Conservation (phyloP, 179 eudicot species). For the Camellia oleifera region DNA sequence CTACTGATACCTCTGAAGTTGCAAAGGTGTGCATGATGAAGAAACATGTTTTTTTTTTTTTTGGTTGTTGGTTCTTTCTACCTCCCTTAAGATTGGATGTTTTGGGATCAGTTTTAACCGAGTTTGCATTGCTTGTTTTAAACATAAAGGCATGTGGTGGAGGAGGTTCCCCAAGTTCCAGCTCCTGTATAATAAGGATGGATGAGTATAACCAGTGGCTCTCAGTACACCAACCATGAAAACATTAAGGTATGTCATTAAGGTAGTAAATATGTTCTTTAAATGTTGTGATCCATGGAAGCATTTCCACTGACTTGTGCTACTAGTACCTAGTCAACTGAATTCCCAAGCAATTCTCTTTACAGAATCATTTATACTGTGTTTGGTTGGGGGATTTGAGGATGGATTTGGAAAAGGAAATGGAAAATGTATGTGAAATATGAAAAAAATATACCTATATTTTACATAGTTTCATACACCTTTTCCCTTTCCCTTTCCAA, state of each 20-base stretch:
- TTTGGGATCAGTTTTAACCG: neutral
- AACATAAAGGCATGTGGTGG: constrained; percentile 86
- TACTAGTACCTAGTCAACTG: too few relatives aligned
- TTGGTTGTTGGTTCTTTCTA: neutral
- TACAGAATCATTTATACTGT: too few relatives aligned
- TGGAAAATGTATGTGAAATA: too few relatives aligned
- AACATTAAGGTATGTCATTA: constrained; percentile 19
- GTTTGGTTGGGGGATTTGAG: too few relatives aligned
- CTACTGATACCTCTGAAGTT: constrained; percentile 80
- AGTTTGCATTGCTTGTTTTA: constrained; percentile 11
- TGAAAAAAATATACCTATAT: too few relatives aligned
- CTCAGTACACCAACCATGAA: constrained; percentile 26
- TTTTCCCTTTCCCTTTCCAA: too few relatives aligned
- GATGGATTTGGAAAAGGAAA: too few relatives aligned
- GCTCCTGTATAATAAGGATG: constrained; percentile 93
- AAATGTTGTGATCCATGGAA: neutral
- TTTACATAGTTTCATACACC: too few relatives aligned
- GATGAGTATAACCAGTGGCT: constrained; percentile 92
- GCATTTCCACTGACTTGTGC: too few relatives aligned
- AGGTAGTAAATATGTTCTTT: neutral
- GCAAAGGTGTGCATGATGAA: constrained; percentile 60
- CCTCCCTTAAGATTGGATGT: neutral
- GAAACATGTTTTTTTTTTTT: neutral
- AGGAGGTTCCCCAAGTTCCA: constrained; percentile 74
- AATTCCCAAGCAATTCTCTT: too few relatives aligned